Base-by-base conservation (phyloP, 164 flowering plant genomes). In the Cinnamomum chago region DNA sequence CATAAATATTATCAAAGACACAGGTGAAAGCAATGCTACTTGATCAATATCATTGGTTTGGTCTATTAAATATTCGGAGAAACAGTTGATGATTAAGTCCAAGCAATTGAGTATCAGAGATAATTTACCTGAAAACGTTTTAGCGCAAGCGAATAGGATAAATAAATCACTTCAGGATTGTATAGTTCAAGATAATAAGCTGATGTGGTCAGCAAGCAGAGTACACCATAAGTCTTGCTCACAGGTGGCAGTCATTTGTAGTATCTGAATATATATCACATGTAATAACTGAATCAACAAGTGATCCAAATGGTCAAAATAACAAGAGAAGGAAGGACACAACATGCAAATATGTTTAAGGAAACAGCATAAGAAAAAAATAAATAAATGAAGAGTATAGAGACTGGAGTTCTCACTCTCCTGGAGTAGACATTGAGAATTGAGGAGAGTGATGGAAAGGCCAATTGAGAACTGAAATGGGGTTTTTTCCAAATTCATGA, bases 231-330 rank as follows among this genome's bases (percentile, higher is more conserved):
- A 27, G 73, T 55, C 83, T 88, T 88, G 82, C 84, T 80, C 73
- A 88, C 85, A 0, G 89, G 91, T 35, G 91, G 91, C 17, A 88
- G 72, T 15, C 87, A 85, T 14, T 67, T 73, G 68, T 86, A 88
- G 74, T 83, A 88, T 71, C 90, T 87, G 84, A 33, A 73, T 62
- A 30, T n/a, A n/a, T 2, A 30, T 30, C 33, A 30, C 2, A 30
- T 1, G 33, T 1, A 30, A 50, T 14, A 20, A 74, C 17, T 1
- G n/a, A 64, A 60, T 30, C 6, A 2, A 55, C 33, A 24, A 24
- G 33, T 15, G 27, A 40, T 30, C 10, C 50, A 69, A 20, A 35
- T n/a, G n/a, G n/a, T 27, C 12, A 11, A 20, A 47, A 35, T 23
- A 3, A 9, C 10, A 2, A 62, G 23, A 6, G 25, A 20, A 9